Base-by-base conservation (phyloP, 2,329 filamentous ascomycete genomes). In the Trichoderma guizhouense region DNA sequence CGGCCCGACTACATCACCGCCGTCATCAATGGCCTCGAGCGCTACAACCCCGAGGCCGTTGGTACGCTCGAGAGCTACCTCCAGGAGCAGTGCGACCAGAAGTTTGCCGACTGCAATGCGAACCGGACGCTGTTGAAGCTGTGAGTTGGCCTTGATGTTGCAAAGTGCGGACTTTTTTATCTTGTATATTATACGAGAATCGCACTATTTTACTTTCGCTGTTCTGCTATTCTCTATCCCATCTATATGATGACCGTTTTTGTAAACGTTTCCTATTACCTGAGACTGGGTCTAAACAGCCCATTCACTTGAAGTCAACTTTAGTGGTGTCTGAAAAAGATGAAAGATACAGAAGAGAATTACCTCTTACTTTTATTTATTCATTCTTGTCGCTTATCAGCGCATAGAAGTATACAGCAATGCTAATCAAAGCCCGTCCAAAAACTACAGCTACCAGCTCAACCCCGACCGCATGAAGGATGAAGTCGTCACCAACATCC, bases 231-330 rank as follows among this genome's bases (percentile, higher is more conserved):
- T 58, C 2, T 58, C 21, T 62, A 11, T 43, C 30, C 57, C 34
- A 36, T 39, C 62, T 61, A 68, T 75, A 87, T 93, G 93, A 97
- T 95, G 93, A 94, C 88, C 82, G 85, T 87, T 83, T 69, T 77
- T 84, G 85, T 90, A 84, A 92, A 97, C 93, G 94, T 97, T 97
- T 97, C 93, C 93, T 97, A 97, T 97, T 97, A 97, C 89, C 93
- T 93, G 94, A 97, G 84, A 83, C 84, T 83, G 81, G 84, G 84
- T 86, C 85, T 82, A 83, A 71, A 65, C 61, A 34, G 57, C 61
- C 73, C 43, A 36, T 47, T 66, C 72, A 58, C 71, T 71, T 74
- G 74, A 75, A 76, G 75, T 74, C 74, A 76, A 60, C 73, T 72
- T 91, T 91, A 91, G 88, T 87, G 91, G 86, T 91, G 90, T 91